phyloP scores from a whole-genome alignment of 352 stramenopile species.

The Phytopythium litorale region DNA sequence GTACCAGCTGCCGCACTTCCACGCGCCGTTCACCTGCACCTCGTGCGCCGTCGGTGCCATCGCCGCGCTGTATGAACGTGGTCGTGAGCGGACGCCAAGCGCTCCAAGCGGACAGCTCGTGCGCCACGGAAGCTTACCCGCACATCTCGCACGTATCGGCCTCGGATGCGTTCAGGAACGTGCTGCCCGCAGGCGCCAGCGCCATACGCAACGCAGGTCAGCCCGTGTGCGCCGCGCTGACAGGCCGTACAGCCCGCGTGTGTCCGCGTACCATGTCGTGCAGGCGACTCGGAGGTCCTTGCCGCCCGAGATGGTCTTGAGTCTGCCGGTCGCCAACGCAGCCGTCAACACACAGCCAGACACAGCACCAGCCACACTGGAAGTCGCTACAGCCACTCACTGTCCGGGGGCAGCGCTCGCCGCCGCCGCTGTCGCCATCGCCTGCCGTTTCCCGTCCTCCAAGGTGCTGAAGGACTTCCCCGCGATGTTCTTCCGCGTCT shows the following conservation, averaged over 20 bases:
- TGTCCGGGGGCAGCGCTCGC: background rate
- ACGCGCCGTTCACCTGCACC: constrained; percentile 60
- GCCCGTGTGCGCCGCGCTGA: too few species aligned
- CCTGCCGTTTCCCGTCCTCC: background rate
- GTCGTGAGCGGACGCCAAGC: background rate
- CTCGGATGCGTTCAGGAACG: constrained; percentile 60
- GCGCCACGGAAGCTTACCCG: constrained; percentile 30
- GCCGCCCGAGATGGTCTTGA: constrained; percentile 55
- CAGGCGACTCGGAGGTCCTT: constrained; percentile 58
- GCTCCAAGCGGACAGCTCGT: background rate
- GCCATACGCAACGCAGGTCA: background rate
- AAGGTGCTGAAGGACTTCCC: too few species aligned
- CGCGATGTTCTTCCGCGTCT: background rate
- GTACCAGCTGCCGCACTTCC: constrained; percentile 73
- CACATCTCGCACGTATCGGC: constrained; percentile 66
- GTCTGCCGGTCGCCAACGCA: constrained; percentile 1
- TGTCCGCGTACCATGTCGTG: constrained; percentile 30
- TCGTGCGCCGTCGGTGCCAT: constrained; percentile 68
- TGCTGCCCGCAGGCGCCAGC: constrained; percentile 22
- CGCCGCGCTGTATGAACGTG: constrained; percentile 25
- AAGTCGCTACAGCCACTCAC: background rate
- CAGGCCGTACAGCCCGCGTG: background rate
- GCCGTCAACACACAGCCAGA: background rate
- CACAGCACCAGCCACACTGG: background rate
- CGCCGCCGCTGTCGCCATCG: background rate